Conservation (phyloP, 1,139 yeast species). For the Sugiyamaella grinbergsii region DNA sequence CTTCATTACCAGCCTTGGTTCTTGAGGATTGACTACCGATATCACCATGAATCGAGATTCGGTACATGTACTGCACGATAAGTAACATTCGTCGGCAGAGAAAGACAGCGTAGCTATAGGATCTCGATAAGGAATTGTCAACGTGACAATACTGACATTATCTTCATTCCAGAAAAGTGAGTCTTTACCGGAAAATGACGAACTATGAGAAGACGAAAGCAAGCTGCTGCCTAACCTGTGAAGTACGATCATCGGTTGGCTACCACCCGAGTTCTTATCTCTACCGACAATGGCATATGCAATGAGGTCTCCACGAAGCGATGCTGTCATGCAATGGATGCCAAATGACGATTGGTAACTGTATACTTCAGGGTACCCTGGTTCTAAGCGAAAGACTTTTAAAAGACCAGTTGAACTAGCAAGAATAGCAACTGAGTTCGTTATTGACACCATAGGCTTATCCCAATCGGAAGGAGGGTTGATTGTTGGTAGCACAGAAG, state of each 20-base stretch:
- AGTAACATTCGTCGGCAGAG: slow-evolving; percentile 66
- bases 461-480: slow-evolving; percentile 49
- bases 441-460: slow-evolving; percentile 63
- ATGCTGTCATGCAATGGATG: slow-evolving; percentile 72
- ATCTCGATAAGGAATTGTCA: slow-evolving; percentile 82
- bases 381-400: slow-evolving; percentile 60
- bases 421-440: slow-evolving; percentile 61
- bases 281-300: slow-evolving; percentile 85
- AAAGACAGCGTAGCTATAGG: slow-evolving; percentile 75
- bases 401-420: slow-evolving; percentile 76
- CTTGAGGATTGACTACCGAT: slow-evolving; percentile 59
- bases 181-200: slow-evolving; percentile 10
- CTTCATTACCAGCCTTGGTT: slow-evolving; percentile 73
- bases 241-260: slow-evolving; percentile 76
- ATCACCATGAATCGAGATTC: slow-evolving; percentile 80
- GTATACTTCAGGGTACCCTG: slow-evolving; percentile 64
- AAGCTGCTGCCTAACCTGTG: slow-evolving; percentile 43
- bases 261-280: slow-evolving; percentile 67
- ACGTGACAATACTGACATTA: slow-evolving; percentile 55
- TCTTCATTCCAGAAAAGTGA: slow-evolving; percentile 20
- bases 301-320: slow-evolving; percentile 62
- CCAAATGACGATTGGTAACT: slow-evolving; percentile 73
- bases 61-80: slow-evolving; percentile 81
- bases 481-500: slow-evolving; percentile 2
- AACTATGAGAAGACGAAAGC: slow-evolving; percentile 18